phyloP scores from a whole-genome alignment of 1,284 basidiomycete genomes.

The Cutaneotrichosporon dermatis region DNA sequence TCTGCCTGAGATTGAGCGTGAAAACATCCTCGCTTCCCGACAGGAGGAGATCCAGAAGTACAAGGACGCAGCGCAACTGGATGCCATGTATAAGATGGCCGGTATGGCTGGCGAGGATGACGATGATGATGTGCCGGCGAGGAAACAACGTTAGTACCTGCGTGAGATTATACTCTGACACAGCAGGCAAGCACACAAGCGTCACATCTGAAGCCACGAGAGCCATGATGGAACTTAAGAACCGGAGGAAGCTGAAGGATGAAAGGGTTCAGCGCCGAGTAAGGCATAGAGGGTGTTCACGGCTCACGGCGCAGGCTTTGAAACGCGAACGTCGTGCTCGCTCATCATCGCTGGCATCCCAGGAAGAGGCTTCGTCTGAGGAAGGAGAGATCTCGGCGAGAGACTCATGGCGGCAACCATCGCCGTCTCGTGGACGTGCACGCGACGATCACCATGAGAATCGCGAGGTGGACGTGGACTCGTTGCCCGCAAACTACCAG shows the following conservation, averaged over 20 bases:
- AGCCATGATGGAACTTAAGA: conserved; percentile 77
- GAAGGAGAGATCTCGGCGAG: conserved; percentile 69
- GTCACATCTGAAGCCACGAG: conserved; percentile 75
- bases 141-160: conserved; percentile 55
- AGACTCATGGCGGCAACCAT: conserved; percentile 54
- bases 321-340: conserved; percentile 57
- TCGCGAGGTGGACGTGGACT: conserved; percentile 58
- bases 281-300: neutral
- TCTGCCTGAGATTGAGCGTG: conserved; percentile 82
- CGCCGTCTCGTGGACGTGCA: conserved; percentile 11
- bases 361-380: conserved; percentile 36
- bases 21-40: conserved; percentile 73
- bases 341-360: conserved; percentile 27
- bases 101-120: conserved; percentile 44
- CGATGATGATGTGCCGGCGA: conserved; percentile 26
- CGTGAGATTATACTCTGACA: neutral
- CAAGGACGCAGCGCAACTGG: conserved; percentile 67
- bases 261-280: conserved; percentile 36
- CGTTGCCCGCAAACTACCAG: conserved; percentile 61
- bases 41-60: conserved; percentile 74
- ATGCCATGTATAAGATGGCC: conserved; percentile 62
- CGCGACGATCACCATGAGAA: conserved; percentile 61
- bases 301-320: conserved; percentile 20
- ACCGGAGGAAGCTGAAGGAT: conserved; percentile 62
- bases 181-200: conserved; percentile 66